A percentile compares a stretch with the other conserved stretches of the same genome.
Conservation (phyloP, 1,284 basidiomycete genomes). For the Cryptococcus sp. region DNA sequence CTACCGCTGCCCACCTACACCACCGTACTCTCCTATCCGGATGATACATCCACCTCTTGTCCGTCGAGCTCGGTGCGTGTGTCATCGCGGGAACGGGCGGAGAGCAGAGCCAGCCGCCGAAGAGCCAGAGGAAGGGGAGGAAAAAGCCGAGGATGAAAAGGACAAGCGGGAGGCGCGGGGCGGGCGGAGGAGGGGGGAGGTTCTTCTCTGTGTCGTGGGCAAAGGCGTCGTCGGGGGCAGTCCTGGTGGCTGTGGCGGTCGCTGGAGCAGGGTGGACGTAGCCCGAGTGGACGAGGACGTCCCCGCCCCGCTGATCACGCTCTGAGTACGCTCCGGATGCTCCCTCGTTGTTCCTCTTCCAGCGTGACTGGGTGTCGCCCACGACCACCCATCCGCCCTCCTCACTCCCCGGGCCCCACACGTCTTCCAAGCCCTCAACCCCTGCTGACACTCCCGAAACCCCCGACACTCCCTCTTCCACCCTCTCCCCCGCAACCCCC, state of each 20-base stretch:
- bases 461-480: neutral
- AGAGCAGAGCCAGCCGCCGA: slow-evolving; percentile 13
- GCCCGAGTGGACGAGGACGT: neutral
- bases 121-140: slow-evolving; percentile 13
- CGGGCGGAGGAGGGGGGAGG: neutral
- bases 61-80: no score
- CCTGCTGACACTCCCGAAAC: no score
- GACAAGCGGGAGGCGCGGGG: slow-evolving; percentile 2
- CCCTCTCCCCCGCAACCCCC: neutral
- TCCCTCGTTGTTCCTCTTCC: neutral
- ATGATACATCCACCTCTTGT: no score
- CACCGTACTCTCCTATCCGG: no score
- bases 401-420: neutral
- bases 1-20: no score
- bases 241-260: neutral
- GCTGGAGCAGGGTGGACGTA: neutral
- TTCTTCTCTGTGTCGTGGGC: slow-evolving; percentile 9
- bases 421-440: neutral
- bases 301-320: neutral
- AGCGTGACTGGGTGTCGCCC: neutral
- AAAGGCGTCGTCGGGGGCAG: no score
- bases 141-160: slow-evolving; percentile 18
- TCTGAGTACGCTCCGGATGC: neutral
- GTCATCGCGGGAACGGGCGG: neutral
- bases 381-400: neutral